Evolutionary conservation across 2,329 filamentous ascomycete species (phyloP).

Genomic region (Volutella citrinella): DNA sequence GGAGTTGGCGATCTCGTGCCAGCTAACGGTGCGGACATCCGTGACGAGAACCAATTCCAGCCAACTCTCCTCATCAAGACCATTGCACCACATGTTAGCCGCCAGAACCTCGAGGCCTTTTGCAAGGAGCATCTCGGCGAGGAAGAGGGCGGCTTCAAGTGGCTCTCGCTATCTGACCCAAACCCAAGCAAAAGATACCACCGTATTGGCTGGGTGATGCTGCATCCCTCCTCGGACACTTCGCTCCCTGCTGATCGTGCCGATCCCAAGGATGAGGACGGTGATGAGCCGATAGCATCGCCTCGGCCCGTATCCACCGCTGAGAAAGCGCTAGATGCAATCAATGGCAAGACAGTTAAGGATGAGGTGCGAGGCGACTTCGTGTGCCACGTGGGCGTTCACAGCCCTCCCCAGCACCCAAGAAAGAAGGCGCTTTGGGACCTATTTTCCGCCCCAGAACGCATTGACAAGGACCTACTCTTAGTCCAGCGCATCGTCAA

Average conservation of each 20-base stretch:
- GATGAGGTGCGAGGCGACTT: constrained; percentile 94
- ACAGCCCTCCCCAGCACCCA: constrained; percentile 81
- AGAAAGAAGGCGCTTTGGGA: constrained; percentile 97
- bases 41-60: constrained; percentile 83
- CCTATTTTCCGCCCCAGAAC: constrained; percentile 89
- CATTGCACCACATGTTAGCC: constrained; percentile 91
- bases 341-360: constrained; percentile 96
- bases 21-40: constrained; percentile 76
- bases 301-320: constrained; percentile 58
- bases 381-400: constrained; percentile 93
- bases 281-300: constrained; percentile 55
- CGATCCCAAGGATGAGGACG: constrained; percentile 70
- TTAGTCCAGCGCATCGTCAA: constrained; percentile 78
- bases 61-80: constrained; percentile 97
- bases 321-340: constrained; percentile 85
- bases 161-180: constrained; percentile 92
- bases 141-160: constrained; percentile 88
- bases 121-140: constrained; percentile 93
- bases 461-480: constrained; percentile 84
- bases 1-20: constrained; percentile 90
- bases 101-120: constrained; percentile 88
- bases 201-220: constrained; percentile 96
- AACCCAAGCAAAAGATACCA: constrained; percentile 97
- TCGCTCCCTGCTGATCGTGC: constrained; percentile 63
- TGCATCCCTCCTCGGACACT: constrained; percentile 74